Percentiles rank a stretch among this genome's conserved stretches.
These are phyloP conservation scores for Umbelopsis sp. DNA, from an alignment of 192 early-diverging fungal species.

Conservation along the genomic window DNA sequence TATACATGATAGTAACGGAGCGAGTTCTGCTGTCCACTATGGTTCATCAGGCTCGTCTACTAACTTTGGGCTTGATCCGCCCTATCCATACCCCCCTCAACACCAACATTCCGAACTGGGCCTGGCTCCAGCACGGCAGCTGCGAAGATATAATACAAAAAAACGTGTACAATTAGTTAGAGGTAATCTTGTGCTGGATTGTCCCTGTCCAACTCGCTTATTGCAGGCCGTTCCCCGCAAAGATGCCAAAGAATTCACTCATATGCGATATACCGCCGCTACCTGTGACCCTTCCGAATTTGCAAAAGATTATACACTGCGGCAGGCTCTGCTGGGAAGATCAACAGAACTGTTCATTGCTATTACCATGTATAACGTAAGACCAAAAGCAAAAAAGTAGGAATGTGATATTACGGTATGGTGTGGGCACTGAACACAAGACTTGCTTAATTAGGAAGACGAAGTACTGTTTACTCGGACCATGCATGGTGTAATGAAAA, in stretches of 20 bases:
- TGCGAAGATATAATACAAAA: slow-evolving; percentile 29
- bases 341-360: slow-evolving; percentile 79
- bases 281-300: slow-evolving; percentile 90
- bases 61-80: too few species aligned
- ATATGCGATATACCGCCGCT: slow-evolving; percentile 91
- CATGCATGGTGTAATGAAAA: slow-evolving; percentile 84
- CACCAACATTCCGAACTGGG: background rate
- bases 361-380: slow-evolving; percentile 79
- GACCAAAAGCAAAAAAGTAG: slow-evolving; percentile 5
- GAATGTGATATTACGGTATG: background rate
- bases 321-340: slow-evolving; percentile 70
- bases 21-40: background rate
- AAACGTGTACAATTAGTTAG: slow-evolving; percentile 65
- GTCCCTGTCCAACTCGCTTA: slow-evolving; percentile 64
- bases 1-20: background rate
- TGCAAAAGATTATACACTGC: slow-evolving; percentile 72
- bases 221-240: slow-evolving; percentile 52
- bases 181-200: slow-evolving; percentile 75
- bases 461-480: slow-evolving; percentile 89
- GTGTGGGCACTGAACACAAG: background rate
- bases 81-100: background rate
- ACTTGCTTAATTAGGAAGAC: slow-evolving; percentile 67
- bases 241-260: slow-evolving; percentile 80
- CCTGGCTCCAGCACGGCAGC: slow-evolving; percentile 1
- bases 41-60: background rate